Conservation (phyloP, 139 green algal species). For the Monoraphidium neglectum region DNA sequence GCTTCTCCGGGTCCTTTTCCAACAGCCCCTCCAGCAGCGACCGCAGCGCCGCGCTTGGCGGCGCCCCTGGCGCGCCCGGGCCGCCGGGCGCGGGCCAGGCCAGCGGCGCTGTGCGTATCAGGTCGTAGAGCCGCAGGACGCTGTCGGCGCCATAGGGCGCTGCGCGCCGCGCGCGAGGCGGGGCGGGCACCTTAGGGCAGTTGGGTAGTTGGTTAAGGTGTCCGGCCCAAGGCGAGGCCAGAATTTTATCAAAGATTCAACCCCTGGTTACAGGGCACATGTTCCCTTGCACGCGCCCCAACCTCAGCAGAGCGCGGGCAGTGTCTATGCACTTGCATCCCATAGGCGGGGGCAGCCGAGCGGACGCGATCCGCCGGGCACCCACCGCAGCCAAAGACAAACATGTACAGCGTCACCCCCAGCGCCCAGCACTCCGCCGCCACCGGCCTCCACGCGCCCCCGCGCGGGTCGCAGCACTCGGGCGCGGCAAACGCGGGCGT, state of each 20-base stretch:
- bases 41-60: neutral
- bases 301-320: no score
- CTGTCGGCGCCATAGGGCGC: conserved; percentile 1
- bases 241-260: no score
- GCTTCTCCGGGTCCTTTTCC: conserved; percentile 67
- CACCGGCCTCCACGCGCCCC: conserved; percentile 36
- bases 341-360: no score
- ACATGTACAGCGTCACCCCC: conserved; percentile 78
- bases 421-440: conserved; percentile 81
- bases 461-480: conserved; percentile 39
- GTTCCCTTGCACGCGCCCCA: no score
- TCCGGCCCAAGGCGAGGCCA: no score
- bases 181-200: neutral
- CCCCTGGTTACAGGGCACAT: neutral
- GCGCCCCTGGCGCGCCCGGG: no score
- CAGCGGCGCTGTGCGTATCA: conserved; percentile 11
- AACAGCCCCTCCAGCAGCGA: conserved; percentile 74
- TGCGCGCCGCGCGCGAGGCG: neutral
- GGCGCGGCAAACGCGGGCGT: conserved; percentile 56
- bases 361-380: no score
- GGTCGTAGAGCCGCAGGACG: conserved; percentile 8
- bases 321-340: no score
- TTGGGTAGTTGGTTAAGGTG: neutral
- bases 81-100: conserved; percentile 5
- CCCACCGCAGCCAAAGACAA: conserved; percentile 63